Conservation (phyloP, 805 yeast genomes). For the Kodamaea kaohsiungensis region DNA sequence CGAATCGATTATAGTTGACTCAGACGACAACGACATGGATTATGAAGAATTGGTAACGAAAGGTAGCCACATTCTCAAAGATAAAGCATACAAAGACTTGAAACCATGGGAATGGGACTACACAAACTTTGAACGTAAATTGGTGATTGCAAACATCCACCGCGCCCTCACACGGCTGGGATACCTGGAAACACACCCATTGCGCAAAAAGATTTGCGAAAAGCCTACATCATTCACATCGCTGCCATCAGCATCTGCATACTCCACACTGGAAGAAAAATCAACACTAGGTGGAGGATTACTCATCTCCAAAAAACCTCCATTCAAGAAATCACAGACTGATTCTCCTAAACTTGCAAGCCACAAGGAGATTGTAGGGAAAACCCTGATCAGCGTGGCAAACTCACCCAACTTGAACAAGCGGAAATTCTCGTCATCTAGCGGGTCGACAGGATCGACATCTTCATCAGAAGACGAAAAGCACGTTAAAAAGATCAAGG, state of each 20-base stretch:
- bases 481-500: conserved; percentile 16
- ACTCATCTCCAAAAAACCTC: conserved; percentile 6
- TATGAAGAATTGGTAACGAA: conserved; percentile 3
- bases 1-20: conserved; percentile 11
- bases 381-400: conserved; percentile 3
- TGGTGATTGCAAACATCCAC: conserved; percentile 35
- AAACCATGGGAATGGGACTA: conserved; percentile 41
- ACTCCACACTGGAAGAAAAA: conserved; percentile 4
- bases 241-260: conserved; percentile 1
- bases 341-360: conserved; percentile 20
- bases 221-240: not conserved
- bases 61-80: conserved; percentile 32
- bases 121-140: conserved; percentile 30
- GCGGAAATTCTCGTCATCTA: conserved; percentile 14
- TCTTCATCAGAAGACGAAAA: conserved; percentile 25
- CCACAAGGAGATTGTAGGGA: conserved; percentile 1
- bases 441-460: conserved; percentile 19
- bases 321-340: conserved; percentile 19
- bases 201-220: conserved; percentile 32
- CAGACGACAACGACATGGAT: conserved; percentile 12
- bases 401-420: conserved; percentile 7
- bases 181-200: conserved; percentile 44
- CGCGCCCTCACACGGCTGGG: conserved; percentile 44
- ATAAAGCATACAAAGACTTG: conserved; percentile 42
- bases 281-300: conserved; percentile 9